phyloP scores from a whole-genome alignment of 768 basidiomycete species.

The Trametes elegans region DNA sequence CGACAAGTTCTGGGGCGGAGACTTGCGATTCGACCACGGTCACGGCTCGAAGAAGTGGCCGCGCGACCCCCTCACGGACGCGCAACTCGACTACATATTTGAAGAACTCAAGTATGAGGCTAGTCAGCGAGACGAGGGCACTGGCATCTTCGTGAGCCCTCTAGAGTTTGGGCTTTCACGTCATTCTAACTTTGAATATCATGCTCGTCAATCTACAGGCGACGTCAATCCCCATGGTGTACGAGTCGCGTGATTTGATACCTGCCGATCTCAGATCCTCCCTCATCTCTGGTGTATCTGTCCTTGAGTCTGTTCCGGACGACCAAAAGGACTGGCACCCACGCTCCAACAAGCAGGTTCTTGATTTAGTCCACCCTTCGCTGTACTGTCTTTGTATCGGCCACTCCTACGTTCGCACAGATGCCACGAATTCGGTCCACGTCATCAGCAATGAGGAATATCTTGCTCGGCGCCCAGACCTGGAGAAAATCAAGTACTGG shows the following conservation, averaged over 20 bases:
- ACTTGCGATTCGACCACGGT: neutral
- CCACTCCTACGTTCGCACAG: neutral
- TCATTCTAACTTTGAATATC: too few species aligned
- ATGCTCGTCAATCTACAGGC: neutral
- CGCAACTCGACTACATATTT: conserved; percentile 16
- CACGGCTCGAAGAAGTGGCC: conserved; percentile 8
- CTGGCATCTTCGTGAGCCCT: conserved; percentile 14
- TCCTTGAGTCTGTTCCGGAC: conserved; percentile 38
- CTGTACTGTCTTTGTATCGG: conserved; percentile 34
- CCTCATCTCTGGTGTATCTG: neutral
- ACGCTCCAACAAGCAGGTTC: conserved; percentile 39
- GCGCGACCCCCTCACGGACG: conserved; percentile 3
- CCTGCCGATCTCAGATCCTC: neutral
- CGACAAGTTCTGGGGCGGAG: neutral
- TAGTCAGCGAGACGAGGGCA: conserved; percentile 3
- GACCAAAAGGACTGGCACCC: conserved; percentile 51
- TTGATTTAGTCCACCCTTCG: conserved; percentile 47
- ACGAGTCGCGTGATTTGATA: conserved; percentile 7
- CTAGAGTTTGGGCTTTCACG: too few species aligned
- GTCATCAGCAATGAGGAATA: neutral
- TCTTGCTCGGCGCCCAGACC: neutral
- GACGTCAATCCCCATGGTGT: neutral
- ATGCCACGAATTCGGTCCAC: neutral
- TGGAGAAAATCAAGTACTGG: neutral
- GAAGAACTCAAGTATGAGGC: conserved; percentile 10